These are phyloP conservation scores for Ceratocystis destructans DNA, from an alignment of 2,329 filamentous ascomycete genomes.

Conservation along the genomic window DNA sequence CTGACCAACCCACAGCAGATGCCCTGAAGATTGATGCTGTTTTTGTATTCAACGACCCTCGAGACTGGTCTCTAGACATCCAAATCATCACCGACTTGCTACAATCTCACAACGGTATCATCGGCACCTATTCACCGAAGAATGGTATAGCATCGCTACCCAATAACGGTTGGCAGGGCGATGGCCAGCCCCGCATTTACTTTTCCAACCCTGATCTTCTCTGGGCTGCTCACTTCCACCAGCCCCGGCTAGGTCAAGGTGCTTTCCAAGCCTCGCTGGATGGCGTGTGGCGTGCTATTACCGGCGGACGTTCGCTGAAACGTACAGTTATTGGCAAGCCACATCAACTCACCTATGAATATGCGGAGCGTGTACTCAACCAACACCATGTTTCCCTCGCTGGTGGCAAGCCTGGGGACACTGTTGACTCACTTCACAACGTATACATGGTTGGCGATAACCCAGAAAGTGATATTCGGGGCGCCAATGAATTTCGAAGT, in stretches of 20 bases:
- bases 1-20: conserved; percentile 29
- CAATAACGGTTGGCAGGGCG: conserved; percentile 67
- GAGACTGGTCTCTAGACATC: conserved; percentile 87
- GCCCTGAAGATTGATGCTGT: conserved; percentile 73
- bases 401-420: conserved; percentile 13
- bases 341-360: conserved; percentile 60
- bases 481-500: conserved; percentile 64
- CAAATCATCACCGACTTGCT: conserved; percentile 75
- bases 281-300: conserved; percentile 65
- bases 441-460: conserved; percentile 96
- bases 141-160: conserved; percentile 53
- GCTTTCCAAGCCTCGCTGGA: conserved; percentile 72
- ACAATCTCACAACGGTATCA: conserved; percentile 59
- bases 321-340: conserved; percentile 75
- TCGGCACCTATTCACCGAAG: conserved; percentile 64
- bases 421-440: conserved; percentile 38
- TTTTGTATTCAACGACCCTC: conserved; percentile 88
- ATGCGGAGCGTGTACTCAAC: conserved; percentile 61
- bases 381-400: conserved; percentile 36
- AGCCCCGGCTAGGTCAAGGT: conserved; percentile 81
- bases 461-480: conserved; percentile 77
- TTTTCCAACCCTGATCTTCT: conserved; percentile 84
- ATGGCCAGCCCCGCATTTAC: conserved; percentile 67
- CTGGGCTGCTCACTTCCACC: conserved; percentile 75
- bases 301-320: conserved; percentile 45